Conservation (phyloP, 2,329 filamentous ascomycete species). For the Epichloe uncinata region DNA sequence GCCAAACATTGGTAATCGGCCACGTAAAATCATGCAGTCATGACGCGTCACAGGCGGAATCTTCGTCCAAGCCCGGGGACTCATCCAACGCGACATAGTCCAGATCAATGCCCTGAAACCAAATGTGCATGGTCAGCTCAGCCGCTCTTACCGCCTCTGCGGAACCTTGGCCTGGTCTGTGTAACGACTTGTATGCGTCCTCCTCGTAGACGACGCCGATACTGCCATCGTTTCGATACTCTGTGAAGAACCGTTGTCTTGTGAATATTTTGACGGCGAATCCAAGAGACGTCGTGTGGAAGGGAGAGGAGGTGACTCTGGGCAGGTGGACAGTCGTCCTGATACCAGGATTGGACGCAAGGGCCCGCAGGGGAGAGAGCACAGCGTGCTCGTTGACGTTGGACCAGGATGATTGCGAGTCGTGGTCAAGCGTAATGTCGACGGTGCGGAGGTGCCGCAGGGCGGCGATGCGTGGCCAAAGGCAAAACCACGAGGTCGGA, state of each 20-base stretch:
- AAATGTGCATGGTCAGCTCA: conserved; percentile 5
- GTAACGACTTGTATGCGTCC: conserved; percentile 4
- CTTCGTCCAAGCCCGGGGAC: not conserved
- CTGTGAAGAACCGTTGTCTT: conserved; percentile 4
- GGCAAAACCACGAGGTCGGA: not conserved
- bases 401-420: conserved; percentile 5
- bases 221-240: conserved; percentile 4
- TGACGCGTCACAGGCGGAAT: not conserved
- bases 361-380: not conserved
- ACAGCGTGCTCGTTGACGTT: conserved; percentile 4
- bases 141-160: conserved; percentile 1
- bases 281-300: not conserved
- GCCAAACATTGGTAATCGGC: not conserved
- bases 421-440: conserved; percentile 5
- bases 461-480: conserved; percentile 1
- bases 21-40: not conserved
- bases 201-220: conserved; percentile 6
- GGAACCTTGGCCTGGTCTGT: not conserved
- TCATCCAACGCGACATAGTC: conserved; percentile 3
- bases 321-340: conserved; percentile 1
- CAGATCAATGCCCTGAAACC: conserved; percentile 5
- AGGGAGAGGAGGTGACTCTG: not conserved
- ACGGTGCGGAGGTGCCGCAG: conserved; percentile 1
- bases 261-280: not conserved
- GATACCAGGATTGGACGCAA: not conserved